Conservation (phyloP, 2,329 filamentous ascomycete species). For the Xylariaceae sp. region DNA sequence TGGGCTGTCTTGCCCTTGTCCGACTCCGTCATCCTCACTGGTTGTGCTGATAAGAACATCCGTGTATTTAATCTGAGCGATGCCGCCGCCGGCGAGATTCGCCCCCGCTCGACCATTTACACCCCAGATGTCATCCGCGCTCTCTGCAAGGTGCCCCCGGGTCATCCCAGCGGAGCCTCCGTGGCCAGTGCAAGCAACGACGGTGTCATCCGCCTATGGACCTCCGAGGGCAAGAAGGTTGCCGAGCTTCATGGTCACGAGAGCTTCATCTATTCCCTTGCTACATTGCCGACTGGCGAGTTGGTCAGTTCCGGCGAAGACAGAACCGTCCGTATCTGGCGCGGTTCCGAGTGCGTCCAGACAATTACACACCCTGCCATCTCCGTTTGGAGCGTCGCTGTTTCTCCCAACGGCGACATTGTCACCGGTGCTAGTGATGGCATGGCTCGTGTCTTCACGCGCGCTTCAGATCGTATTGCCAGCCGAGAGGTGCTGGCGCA, state of each 20-base stretch:
- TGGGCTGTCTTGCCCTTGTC: slow-evolving; percentile 91
- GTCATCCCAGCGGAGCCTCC: slow-evolving; percentile 79
- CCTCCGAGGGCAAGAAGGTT: slow-evolving; percentile 71
- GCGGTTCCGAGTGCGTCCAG: slow-evolving; percentile 77
- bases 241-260: slow-evolving; percentile 83
- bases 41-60: slow-evolving; percentile 85
- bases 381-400: slow-evolving; percentile 92
- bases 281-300: slow-evolving; percentile 76
- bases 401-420: slow-evolving; percentile 79
- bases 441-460: slow-evolving; percentile 78
- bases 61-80: slow-evolving; percentile 74
- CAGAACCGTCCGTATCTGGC: slow-evolving; percentile 89
- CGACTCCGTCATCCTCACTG: slow-evolving; percentile 79
- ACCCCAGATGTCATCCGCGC: slow-evolving; percentile 84
- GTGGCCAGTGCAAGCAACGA: slow-evolving; percentile 96
- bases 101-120: slow-evolving; percentile 54
- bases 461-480: slow-evolving; percentile 67
- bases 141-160: slow-evolving; percentile 74
- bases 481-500: slow-evolving; percentile 63
- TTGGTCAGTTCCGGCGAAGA: slow-evolving; percentile 91
- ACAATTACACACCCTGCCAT: slow-evolving; percentile 97
- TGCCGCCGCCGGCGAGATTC: slow-evolving; percentile 52
- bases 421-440: slow-evolving; percentile 91
- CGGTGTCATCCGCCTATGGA: slow-evolving; percentile 84
- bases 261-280: slow-evolving; percentile 88